Base-by-base conservation (phyloP, 768 basidiomycete species). In the Boletus speciosus region DNA sequence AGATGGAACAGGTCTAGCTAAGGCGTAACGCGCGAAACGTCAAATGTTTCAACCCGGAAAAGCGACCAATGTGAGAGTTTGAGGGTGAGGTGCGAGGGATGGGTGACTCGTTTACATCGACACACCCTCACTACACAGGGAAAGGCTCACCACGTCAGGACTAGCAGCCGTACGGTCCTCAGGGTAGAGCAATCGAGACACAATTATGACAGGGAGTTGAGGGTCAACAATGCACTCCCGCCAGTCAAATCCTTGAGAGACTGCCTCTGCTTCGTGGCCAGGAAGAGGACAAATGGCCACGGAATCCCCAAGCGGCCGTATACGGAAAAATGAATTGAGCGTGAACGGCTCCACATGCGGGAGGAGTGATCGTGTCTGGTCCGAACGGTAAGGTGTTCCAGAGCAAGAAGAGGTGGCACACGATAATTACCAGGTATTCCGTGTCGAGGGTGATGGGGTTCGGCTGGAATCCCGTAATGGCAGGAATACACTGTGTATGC, bases 11-110 rank as follows among this genome's bases (percentile, higher is more conserved):
- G 1, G 60, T 71, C 32, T 69, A 69, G 31, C 67, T 62, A n/a
- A 67, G 67, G 8, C 65, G 65, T 10, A 63, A 38, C 16, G 69
- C 69, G 27, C 63, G 67, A 49, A 69, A 69, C 19, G 59, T 54
- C 40, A 71, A 66, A 49, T 67, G 63, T 27, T 58, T 69, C 52
- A 69, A 58, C 32, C 58, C 53, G 5, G 65, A 42, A 50, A 69
- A 61, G 39, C 47, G 45, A 5, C 57, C 31, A 5, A 55, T 16
- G 2, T 66, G 61, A 8, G 62, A 54, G 9, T 34, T 69, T 69
- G 29, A 64, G 57, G 19, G 56, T 63, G 29, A 69, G 69, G 44
- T 65, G 65, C 14, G 67, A 63, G 10, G 71, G 65, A 44, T 69
- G 55, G 47, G 27, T 27, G 27, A 5, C 27, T 27, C 27, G 27